Base-by-base conservation (phyloP, 1,284 basidiomycete species). In the Mycena sp. region DNA sequence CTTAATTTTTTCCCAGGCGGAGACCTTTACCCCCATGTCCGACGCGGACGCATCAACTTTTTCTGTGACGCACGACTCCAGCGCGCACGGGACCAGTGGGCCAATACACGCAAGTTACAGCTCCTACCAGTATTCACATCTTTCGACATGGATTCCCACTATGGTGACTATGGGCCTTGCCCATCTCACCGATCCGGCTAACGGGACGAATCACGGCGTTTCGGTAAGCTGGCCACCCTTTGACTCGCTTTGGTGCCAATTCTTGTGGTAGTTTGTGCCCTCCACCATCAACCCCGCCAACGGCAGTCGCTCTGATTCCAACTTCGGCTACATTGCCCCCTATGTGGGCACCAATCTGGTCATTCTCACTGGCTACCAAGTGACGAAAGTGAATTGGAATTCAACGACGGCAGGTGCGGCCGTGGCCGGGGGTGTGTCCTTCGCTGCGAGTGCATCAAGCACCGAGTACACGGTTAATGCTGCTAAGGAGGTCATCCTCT, bases 321-420 rank as follows among this genome's bases (percentile, higher is more conserved):
- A 87, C 58, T 83, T 85, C 1, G 90, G 85, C 1, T 93, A 93
- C 79, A 85, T 92, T 70, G 88, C 90, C 71, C 82, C 87, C 5
- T 77, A 86, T 30, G 80, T 83, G 5, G 79, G 85, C 12, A 50
- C 80, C 25, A 93, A 93, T 72, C 83, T 92, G 51, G 81, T 84
- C 63, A 86, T 93, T 63, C 78, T 90, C 23, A 76, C 80, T 70
- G 86, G 78, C 61, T 77, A 79, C 49, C 81, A 78, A 10, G 91
- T 88, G 30, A 90, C 90, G n/a, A 81, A 83, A 61, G 73, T 93
- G 49, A 71, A 86, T 44, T 90, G 88, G 73, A 78, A 80, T 66
- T 77, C 76, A 16, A 78, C 80, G 19, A 78, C 75, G 4, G 63
- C 72, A 40, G 77, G 79, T 41, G 77, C 79, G 65, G 70, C 83